These are phyloP conservation scores for Paraphaeosphaeria minitans DNA, from an alignment of 2,329 filamentous ascomycete species.

Conservation along the genomic window DNA sequence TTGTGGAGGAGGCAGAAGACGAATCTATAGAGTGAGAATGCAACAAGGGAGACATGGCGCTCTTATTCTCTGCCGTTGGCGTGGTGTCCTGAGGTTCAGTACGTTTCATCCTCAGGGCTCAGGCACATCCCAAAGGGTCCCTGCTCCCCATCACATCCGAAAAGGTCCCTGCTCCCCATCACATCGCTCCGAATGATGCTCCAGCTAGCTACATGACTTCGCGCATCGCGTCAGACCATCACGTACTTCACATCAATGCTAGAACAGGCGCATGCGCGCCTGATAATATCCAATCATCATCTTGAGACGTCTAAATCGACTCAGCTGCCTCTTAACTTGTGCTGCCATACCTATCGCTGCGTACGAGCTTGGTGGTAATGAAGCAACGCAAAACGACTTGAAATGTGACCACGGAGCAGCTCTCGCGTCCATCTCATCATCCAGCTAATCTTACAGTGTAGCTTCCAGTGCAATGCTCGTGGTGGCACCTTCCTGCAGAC, in stretches of 20 bases:
- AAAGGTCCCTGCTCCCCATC: not conserved
- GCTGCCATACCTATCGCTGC: not conserved
- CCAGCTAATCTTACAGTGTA: not conserved
- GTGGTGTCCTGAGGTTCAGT: slow-evolving; percentile 35
- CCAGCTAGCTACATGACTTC: not conserved
- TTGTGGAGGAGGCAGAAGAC: slow-evolving; percentile 10
- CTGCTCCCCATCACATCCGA: not conserved
- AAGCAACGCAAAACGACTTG: not conserved
- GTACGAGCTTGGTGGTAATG: not conserved
- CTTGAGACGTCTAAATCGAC: not conserved
- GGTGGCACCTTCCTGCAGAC: not conserved
- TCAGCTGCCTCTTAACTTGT: not conserved
- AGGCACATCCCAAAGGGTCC: slow-evolving; percentile 6
- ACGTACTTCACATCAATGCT: not conserved
- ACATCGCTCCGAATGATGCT: not conserved
- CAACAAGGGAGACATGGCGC: slow-evolving; percentile 29
- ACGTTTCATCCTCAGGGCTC: slow-evolving; percentile 40
- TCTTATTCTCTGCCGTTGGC: slow-evolving; percentile 29
- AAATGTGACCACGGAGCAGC: not conserved
- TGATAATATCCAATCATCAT: not conserved
- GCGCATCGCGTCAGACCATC: not conserved
- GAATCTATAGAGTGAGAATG: slow-evolving; percentile 7
- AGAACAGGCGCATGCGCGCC: not conserved
- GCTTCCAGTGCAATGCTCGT: not conserved
- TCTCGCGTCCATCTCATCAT: not conserved